phyloP scores from a whole-genome alignment of 768 basidiomycete species.

The Cyathus striatus region DNA sequence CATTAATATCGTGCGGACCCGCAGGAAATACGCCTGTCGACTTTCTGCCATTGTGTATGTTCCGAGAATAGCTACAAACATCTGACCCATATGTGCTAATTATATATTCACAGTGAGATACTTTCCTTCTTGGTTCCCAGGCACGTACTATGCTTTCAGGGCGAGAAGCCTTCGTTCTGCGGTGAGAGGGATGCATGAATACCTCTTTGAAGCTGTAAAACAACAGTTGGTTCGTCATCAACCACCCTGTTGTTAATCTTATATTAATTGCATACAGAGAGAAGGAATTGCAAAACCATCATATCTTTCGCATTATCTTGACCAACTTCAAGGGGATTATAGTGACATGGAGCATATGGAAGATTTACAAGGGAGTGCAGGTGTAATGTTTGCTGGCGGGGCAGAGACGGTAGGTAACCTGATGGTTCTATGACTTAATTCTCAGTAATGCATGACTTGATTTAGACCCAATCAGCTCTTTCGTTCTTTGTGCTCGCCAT shows the following conservation, averaged over 20 bases:
- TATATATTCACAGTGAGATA: conserved; percentile 24
- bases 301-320: conserved; percentile 8
- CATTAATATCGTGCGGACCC: no score
- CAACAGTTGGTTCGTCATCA: conserved; percentile 18
- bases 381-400: conserved; percentile 29
- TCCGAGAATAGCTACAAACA: background rate
- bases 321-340: conserved; percentile 2
- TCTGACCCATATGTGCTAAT: background rate
- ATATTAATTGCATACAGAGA: conserved; percentile 2
- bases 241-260: conserved; percentile 1
- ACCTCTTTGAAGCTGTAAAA: conserved; percentile 21
- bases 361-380: conserved; percentile 17
- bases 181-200: conserved; percentile 24
- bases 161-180: conserved; percentile 23
- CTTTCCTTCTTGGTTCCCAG: conserved; percentile 34
- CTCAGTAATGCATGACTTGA: background rate
- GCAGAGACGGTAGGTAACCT: conserved; percentile 24
- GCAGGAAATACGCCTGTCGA: conserved; percentile 11
- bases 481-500: conserved; percentile 20
- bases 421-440: background rate
- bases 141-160: conserved; percentile 25
- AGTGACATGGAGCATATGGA: conserved; percentile 4
- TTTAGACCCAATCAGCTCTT: conserved; percentile 6
- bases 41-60: conserved; percentile 11
- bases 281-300: conserved; percentile 12